phyloP scores from a whole-genome alignment of 1,139 yeast species.

The Yamadazyma diddensiae region DNA sequence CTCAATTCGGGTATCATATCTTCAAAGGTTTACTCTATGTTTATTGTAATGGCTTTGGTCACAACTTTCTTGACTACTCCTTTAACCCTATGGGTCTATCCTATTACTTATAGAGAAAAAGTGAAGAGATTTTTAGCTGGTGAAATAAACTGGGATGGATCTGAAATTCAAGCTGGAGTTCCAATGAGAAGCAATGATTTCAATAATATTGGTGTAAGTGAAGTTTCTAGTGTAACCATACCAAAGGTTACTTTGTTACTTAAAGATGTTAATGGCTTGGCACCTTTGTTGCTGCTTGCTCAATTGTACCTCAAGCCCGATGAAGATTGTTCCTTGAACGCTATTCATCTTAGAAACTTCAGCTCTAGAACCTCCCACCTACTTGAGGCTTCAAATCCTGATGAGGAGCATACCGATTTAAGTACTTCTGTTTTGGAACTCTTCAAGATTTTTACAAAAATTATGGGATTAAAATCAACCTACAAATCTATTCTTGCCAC shows the following conservation, averaged over 20 bases:
- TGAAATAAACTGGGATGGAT: conserved; percentile 42
- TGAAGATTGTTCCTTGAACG: conserved; percentile 40
- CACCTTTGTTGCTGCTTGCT: conserved; percentile 30
- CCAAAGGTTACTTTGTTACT: conserved; percentile 27
- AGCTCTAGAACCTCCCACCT: conserved; percentile 68
- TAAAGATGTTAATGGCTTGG: conserved; percentile 30
- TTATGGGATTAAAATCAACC: conserved; percentile 47
- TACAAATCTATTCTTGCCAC: conserved; percentile 55
- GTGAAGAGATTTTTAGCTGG: conserved; percentile 37
- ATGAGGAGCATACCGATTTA: conserved; percentile 21
- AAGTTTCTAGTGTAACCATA: conserved; percentile 21
- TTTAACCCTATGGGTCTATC: conserved; percentile 56
- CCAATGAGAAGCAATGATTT: conserved; percentile 17
- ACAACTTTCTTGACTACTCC: conserved; percentile 78
- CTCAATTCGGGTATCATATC: conserved; percentile 65
- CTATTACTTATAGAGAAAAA: conserved; percentile 56
- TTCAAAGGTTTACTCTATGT: conserved; percentile 69
- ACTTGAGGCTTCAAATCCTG: conserved; percentile 53
- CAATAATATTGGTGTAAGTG: conserved; percentile 13
- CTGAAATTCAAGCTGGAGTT: conserved; percentile 19
- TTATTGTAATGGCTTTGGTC: conserved; percentile 74
- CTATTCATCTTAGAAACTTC: conserved; percentile 55
- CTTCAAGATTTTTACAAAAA: conserved; percentile 50
- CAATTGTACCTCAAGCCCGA: conserved; percentile 17
- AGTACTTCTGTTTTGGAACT: conserved; percentile 51